Evolutionary conservation across 768 basidiomycete genomes (phyloP), one percentile per base, ranked within the genome.

Genomic region (Polyporus arcularius): DNA sequence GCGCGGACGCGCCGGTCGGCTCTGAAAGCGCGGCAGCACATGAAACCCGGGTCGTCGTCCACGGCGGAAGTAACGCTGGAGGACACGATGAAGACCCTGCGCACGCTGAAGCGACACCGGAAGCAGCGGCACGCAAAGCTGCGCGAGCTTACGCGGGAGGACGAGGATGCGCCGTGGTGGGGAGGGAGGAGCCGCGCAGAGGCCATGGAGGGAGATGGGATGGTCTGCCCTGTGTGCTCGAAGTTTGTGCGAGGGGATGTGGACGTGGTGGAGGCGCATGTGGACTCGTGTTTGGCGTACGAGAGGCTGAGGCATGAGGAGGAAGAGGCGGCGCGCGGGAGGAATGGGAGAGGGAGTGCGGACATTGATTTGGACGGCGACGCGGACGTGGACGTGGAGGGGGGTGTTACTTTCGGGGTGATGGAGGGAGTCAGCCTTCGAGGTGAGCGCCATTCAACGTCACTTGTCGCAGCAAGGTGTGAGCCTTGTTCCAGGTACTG

Each of bases 201-300:
- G 65, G 60, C 63, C 14, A 65, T 70, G 42, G 75, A 67, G n/a
- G 74, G 73, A 2, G 76, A 76, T 45, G 80, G 78, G 31, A 78
- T 82, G 15, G 67, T 78, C n/a, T 94, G 91, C 66, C 92, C 91
- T 1, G 84, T 94, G 26, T 94, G 91, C 69, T 72, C 79, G 47
- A 73, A 74, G 42, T 72, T 71, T 15, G 78, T 91, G 1, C 75
- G 73, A 48, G 91, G 90, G 1, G 90, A 91, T 66, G 77, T 80
- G 46, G 91, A 91, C 61, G 85, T 91, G 9, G 68, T 90, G 2
- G 85, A 90, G 65, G 90, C 89, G 15, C 92, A 94, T 73, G 82
- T 94, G n/a, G 89, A 94, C 66, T 79, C 89, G 7, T 94, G 92
- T 70, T 71, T 94, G 45, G 84, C 84, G 4, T 76, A 89, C 66